Evolutionary conservation across 2,329 filamentous ascomycete genomes (phyloP).

Genomic region (Arthrobotrys musiformis): DNA sequence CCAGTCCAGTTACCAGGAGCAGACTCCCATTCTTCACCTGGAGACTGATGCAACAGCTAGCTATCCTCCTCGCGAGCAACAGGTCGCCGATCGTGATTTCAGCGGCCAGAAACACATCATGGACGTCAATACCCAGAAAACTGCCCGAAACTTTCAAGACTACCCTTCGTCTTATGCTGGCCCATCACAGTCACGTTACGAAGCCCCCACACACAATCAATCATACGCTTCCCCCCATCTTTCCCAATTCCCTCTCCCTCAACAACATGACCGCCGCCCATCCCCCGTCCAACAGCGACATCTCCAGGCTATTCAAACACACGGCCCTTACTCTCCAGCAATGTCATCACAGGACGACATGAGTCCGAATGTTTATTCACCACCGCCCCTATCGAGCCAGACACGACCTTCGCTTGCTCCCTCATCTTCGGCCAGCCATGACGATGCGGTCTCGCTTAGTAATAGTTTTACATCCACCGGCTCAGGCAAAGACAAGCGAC

Average conservation of each 20-base stretch:
- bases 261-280: conserved; percentile 44
- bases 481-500: conserved; percentile 62
- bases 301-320: conserved; percentile 41
- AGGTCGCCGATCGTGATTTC: conserved; percentile 50
- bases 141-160: conserved; percentile 37
- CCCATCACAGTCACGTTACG: conserved; percentile 12
- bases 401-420: conserved; percentile 45
- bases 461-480: conserved; percentile 63
- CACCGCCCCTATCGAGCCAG: conserved; percentile 18
- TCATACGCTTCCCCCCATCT: conserved; percentile 36
- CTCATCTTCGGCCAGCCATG: conserved; percentile 44
- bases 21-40: conserved; percentile 54
- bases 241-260: conserved; percentile 39
- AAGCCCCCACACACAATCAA: not conserved
- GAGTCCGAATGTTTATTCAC: conserved; percentile 52
- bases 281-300: conserved; percentile 47
- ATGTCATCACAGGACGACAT: conserved; percentile 35
- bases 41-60: conserved; percentile 37
- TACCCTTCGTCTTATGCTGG: conserved; percentile 22
- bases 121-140: conserved; percentile 52
- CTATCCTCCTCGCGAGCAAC: conserved; percentile 44
- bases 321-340: conserved; percentile 22
- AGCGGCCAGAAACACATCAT: conserved; percentile 57
- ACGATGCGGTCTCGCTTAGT: conserved; percentile 60
- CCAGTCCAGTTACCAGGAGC: conserved; percentile 28